Evolutionary conservation across 1,139 yeast genomes (phyloP).

Genomic region (Taphrina pruni): DNA sequence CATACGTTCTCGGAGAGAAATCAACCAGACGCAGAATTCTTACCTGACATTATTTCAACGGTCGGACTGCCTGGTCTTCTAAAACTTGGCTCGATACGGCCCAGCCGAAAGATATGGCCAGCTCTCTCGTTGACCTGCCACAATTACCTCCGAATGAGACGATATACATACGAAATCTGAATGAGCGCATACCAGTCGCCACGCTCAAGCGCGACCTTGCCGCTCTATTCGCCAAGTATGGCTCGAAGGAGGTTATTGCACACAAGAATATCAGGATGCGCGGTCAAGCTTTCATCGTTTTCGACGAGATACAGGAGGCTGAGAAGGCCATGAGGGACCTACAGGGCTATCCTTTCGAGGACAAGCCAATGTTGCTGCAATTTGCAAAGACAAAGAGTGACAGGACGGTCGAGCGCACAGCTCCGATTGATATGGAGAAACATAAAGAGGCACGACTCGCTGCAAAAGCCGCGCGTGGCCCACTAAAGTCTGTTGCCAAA

Average conservation of each 20-base stretch:
- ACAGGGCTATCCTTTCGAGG: conserved; percentile 59
- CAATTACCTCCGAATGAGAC: conserved; percentile 42
- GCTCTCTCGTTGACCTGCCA: conserved; percentile 17
- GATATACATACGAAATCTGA: conserved; percentile 69
- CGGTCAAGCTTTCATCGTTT: conserved; percentile 88
- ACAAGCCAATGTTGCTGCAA: conserved; percentile 59
- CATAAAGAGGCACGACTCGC: conserved; percentile 36
- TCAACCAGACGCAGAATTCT: too few relatives aligned
- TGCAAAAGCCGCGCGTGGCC: conserved; percentile 48
- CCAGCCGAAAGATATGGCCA: neutral
- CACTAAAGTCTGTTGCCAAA: conserved; percentile 44
- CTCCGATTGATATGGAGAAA: conserved; percentile 48
- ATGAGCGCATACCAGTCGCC: conserved; percentile 67
- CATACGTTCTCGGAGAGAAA: too few relatives aligned
- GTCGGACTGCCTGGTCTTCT: too few relatives aligned
- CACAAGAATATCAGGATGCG: conserved; percentile 67
- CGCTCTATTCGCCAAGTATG: conserved; percentile 57
- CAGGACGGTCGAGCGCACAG: conserved; percentile 50
- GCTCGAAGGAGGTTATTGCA: conserved; percentile 62
- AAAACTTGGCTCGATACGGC: too few relatives aligned
- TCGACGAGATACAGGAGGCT: conserved; percentile 58
- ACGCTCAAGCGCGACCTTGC: conserved; percentile 59
- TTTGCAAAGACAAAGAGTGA: conserved; percentile 61
- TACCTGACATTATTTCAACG: too few relatives aligned
- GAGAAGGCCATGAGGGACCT: conserved; percentile 58